These are phyloP conservation scores for Lachancea meyersii DNA, from an alignment of 805 yeast genomes.

Conservation along the genomic window DNA sequence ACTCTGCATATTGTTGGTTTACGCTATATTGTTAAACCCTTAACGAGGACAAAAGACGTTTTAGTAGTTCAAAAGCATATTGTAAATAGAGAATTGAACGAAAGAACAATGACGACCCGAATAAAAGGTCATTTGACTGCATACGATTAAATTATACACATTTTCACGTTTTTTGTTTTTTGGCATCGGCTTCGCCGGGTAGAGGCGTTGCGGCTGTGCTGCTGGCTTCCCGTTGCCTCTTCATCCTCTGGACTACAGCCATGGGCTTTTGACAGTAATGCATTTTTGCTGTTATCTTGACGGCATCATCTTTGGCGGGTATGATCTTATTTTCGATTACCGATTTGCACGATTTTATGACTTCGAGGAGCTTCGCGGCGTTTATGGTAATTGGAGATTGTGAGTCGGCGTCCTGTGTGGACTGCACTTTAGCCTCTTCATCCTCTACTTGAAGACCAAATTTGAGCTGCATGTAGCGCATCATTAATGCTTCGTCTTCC, in stretches of 20 bases:
- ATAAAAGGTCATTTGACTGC: too few species aligned
- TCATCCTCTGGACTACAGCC: conserved; percentile 45
- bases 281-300: conserved; percentile 54
- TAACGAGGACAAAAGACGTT: conserved; percentile 1
- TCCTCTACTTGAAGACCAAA: conserved; percentile 34
- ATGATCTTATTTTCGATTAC: conserved; percentile 38
- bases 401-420: conserved; percentile 8
- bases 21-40: not conserved
- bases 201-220: conserved; percentile 4
- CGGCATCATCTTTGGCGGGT: conserved; percentile 57
- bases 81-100: conserved; percentile 11
- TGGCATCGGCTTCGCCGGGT: conserved; percentile 9
- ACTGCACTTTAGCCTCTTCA: conserved; percentile 11
- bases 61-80: conserved; percentile 6
- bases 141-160: not conserved
- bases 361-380: conserved; percentile 35
- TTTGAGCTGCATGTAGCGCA: conserved; percentile 61
- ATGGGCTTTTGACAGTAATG: conserved; percentile 58
- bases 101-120: not conserved
- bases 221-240: conserved; percentile 36
- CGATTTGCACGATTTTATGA: conserved; percentile 45
- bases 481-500: conserved; percentile 56
- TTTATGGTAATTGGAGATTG: conserved; percentile 8
- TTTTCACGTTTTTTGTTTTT: conserved; percentile 8
- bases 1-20: conserved; percentile 5